These are phyloP conservation scores for Macrotyloma uniflorum DNA, from an alignment of 306 rosid genomes.

Conservation along the genomic window DNA sequence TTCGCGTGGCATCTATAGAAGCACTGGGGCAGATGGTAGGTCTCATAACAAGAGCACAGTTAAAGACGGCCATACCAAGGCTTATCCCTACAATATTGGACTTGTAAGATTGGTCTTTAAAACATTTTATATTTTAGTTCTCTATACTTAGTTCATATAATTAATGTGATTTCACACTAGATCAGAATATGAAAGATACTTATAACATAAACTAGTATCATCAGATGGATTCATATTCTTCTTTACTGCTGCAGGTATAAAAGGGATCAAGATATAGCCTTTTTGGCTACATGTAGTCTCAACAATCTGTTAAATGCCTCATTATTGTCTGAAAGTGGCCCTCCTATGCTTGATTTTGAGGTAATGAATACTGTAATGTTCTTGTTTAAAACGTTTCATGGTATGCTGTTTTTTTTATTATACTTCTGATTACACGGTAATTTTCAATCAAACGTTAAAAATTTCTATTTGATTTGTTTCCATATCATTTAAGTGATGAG, in stretches of 20 bases:
- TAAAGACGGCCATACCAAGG: slow-evolving; percentile 88
- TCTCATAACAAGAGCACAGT: slow-evolving; percentile 77
- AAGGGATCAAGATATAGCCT: slow-evolving; percentile 82
- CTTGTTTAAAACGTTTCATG: slow-evolving; percentile 14
- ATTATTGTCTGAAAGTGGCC: slow-evolving; percentile 86
- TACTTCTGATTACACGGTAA: slow-evolving; percentile 14
- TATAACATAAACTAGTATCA: slow-evolving; percentile 20
- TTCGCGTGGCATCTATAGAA: slow-evolving; percentile 81
- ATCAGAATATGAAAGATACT: slow-evolving; percentile 24
- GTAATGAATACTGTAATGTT: slow-evolving; percentile 47
- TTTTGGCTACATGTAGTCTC: slow-evolving; percentile 86
- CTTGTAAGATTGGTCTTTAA: slow-evolving; percentile 65
- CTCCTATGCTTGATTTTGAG: slow-evolving; percentile 98
- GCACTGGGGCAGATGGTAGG: slow-evolving; percentile 97
- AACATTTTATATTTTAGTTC: slow-evolving; percentile 27
- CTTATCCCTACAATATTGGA: slow-evolving; percentile 93
- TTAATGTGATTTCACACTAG: slow-evolving; percentile 19
- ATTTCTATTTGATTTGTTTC: slow-evolving; percentile 9
- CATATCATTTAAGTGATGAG: slow-evolving; percentile 10
- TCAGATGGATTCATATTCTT: slow-evolving; percentile 27
- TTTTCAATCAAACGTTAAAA: not conserved
- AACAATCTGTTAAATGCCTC: slow-evolving; percentile 80
- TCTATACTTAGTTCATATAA: slow-evolving; percentile 5
- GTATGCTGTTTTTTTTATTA: slow-evolving; percentile 15
- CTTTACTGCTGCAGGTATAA: slow-evolving; percentile 66